These are phyloP conservation scores for Coffea humblotiana DNA, from an alignment of 305 asterid genomes.

Conservation along the genomic window DNA sequence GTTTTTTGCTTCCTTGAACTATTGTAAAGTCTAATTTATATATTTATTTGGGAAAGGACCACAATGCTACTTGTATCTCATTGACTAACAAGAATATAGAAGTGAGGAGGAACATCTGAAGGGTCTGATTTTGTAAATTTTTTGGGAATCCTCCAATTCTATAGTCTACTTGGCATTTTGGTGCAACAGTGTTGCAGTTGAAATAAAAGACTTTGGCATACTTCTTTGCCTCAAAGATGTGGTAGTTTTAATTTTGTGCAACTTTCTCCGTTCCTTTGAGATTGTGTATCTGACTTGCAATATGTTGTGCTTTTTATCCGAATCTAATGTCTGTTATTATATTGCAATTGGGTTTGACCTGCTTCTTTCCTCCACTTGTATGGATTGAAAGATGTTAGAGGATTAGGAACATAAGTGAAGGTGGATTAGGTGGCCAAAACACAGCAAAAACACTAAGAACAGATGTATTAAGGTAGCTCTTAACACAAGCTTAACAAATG, in stretches of 20 bases:
- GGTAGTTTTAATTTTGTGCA: not conserved
- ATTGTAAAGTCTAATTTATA: not conserved
- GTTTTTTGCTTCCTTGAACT: too few species aligned
- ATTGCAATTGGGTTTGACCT: not conserved
- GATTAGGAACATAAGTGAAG: constrained; percentile 46
- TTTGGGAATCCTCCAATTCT: not conserved
- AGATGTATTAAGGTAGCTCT: constrained; percentile 32
- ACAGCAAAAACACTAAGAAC: constrained; percentile 40
- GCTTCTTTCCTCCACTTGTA: not conserved
- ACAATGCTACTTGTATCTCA: not conserved
- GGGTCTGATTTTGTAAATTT: not conserved
- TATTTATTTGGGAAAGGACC: not conserved
- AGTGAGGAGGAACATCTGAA: not conserved
- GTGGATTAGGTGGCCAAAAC: constrained; percentile 64
- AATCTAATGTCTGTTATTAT: not conserved
- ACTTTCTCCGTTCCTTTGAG: not conserved
- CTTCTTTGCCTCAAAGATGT: not conserved
- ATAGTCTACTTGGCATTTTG: not conserved
- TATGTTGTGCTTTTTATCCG: not conserved
- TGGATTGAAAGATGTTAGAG: not conserved
- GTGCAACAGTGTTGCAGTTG: not conserved
- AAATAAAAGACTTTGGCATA: not conserved
- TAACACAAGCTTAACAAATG: constrained; percentile 16
- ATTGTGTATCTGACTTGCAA: not conserved
- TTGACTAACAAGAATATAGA: not conserved